These are phyloP conservation scores for Beauveria bassiana DNA, from an alignment of 2,329 filamentous ascomycete species.

Conservation along the genomic window DNA sequence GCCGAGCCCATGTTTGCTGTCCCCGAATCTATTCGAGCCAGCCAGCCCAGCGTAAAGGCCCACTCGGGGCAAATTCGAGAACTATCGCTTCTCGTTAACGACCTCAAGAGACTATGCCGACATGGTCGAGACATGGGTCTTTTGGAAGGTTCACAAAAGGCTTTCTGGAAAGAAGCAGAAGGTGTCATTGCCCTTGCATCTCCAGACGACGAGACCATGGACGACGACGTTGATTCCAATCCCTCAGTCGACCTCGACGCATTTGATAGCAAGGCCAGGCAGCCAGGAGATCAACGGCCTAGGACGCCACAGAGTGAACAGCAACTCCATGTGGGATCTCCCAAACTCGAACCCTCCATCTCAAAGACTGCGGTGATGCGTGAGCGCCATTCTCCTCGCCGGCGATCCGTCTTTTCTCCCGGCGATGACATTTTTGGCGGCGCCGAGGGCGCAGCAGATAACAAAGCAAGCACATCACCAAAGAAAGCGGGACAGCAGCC, in stretches of 20 bases:
- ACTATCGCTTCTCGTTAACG: conserved; percentile 72
- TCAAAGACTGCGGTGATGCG: conserved; percentile 46
- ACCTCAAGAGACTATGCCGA: conserved; percentile 68
- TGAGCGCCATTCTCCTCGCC: conserved; percentile 43
- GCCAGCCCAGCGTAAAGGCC: conserved; percentile 72
- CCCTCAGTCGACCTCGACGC: conserved; percentile 33
- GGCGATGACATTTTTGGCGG: conserved; percentile 60
- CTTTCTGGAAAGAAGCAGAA: conserved; percentile 73
- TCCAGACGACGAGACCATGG: conserved; percentile 47
- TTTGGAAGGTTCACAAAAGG: conserved; percentile 48
- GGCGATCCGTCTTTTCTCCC: conserved; percentile 56
- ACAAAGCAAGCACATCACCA: conserved; percentile 27
- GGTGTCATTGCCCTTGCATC: conserved; percentile 81
- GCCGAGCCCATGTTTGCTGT: conserved; percentile 35
- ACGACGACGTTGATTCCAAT: conserved; percentile 29
- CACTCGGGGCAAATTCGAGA: conserved; percentile 80
- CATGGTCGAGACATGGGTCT: conserved; percentile 63
- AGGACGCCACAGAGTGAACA: conserved; percentile 36
- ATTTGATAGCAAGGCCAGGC: conserved; percentile 36
- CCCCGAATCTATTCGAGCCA: conserved; percentile 70
- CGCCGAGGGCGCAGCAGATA: conserved; percentile 37
- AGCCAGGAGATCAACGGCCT: conserved; percentile 37
- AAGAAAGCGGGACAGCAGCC: conserved; percentile 26
- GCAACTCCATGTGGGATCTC: conserved; percentile 34
- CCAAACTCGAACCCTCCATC: conserved; percentile 34